Evolutionary conservation across 805 yeast genomes (phyloP).

Genomic region (Clavispora fructus): DNA sequence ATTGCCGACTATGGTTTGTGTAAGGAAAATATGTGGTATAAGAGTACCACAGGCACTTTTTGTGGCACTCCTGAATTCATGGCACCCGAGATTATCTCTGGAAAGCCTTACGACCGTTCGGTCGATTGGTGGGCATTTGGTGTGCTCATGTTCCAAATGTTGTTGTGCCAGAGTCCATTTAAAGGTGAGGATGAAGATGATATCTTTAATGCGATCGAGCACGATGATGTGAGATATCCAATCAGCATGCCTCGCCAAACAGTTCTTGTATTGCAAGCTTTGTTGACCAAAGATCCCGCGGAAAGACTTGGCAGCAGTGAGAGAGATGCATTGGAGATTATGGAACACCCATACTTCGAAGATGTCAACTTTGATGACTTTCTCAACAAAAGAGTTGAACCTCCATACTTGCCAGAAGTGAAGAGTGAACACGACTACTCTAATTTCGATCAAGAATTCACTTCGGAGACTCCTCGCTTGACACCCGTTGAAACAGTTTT

Average conservation of each 20-base stretch:
- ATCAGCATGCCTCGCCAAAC: conserved; percentile 97
- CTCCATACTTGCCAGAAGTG: conserved; percentile 88
- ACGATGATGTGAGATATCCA: conserved; percentile 95
- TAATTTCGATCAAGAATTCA: conserved; percentile 91
- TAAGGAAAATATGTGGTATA: conserved; percentile 86
- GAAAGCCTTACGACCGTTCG: conserved; percentile 85
- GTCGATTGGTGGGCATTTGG: conserved; percentile 99
- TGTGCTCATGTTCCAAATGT: conserved; percentile 91
- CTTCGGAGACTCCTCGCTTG: conserved; percentile 87
- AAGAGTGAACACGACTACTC: conserved; percentile 85
- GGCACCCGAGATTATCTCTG: conserved; percentile 97
- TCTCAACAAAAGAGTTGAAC: conserved; percentile 60
- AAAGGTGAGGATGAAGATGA: conserved; percentile 97
- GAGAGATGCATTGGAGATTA: conserved; percentile 86
- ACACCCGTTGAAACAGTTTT: conserved; percentile 91
- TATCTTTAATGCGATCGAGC: conserved; percentile 90
- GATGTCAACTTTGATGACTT: conserved; percentile 90
- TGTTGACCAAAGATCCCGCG: conserved; percentile 83
- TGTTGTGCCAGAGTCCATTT: conserved; percentile 93
- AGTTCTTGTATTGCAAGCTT: conserved; percentile 86
- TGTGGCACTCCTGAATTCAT: conserved; percentile 99
- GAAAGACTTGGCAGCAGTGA: conserved; percentile 83
- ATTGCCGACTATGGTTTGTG: conserved; percentile 97
- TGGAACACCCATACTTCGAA: conserved; percentile 91
- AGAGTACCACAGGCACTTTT: conserved; percentile 84